Base-by-base conservation (phyloP, 73 alveolate genomes). In the Symbiodinium pilosum region DNA sequence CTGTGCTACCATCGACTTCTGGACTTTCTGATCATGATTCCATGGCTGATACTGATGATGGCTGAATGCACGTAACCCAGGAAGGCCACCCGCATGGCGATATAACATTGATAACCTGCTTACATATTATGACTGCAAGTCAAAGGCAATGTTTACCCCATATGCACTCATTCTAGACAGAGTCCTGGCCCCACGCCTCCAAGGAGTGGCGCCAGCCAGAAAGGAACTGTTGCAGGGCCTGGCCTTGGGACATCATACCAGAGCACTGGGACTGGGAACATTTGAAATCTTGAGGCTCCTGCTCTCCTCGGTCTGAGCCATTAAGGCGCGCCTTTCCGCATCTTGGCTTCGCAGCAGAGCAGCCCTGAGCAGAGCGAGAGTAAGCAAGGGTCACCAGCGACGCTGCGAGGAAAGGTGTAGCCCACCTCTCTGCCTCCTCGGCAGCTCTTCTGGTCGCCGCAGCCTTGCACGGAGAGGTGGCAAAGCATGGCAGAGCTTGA, bases 141-240 rank as follows among this genome's bases (percentile, higher is more conserved):
- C n/a, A n/a, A n/a, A n/a, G n/a, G n/a, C n/a, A n/a, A n/a, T n/a
- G n/a, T n/a, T n/a, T n/a, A n/a, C n/a, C n/a, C n/a, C n/a, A n/a
- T n/a, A n/a, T n/a, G n/a, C n/a, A n/a, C n/a, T n/a, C n/a, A n/a
- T n/a, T n/a, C n/a, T n/a, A n/a, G n/a, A n/a, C n/a, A n/a, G n/a
- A n/a, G n/a, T n/a, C n/a, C n/a, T n/a, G n/a, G n/a, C n/a, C n/a
- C n/a, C n/a, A n/a, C n/a, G 54, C 93, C 36, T 86, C 93, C 83
- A 36, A 18, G 1, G 93, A 69, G 52, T 86, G 51, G 83, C 52
- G 93, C 93, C 93, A 86, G 39, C 93, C 93, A 14, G 93, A 39
- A 34, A 86, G 56, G 43, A 86, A 86, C 54, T 47, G 64, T 54
- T 86, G 93, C 83, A 86, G 14, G 18, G 93, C 83, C n/a, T 69